Evolutionary conservation across 352 stramenopile species (phyloP), one percentile per base, ranked within the genome.

Genomic region (Phytophthora citricola): DNA sequence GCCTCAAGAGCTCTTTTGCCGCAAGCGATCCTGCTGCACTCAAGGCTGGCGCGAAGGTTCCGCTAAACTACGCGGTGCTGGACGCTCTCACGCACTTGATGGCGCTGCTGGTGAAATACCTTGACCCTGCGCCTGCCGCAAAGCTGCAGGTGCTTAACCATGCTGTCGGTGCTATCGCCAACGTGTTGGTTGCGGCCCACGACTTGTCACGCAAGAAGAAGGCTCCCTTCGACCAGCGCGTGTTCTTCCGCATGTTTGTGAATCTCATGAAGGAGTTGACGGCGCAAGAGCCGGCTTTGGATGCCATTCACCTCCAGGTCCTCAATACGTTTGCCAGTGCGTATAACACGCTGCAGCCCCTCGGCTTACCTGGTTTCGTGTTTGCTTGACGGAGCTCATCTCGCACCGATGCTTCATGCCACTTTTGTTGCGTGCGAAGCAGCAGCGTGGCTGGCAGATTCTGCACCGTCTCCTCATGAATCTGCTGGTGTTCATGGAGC

Each of bases 321-420:
- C 87, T 99, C 20, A 97, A 97, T 71, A 97, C 98, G 12, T 99
- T 99, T 82, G 95, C 94, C 9, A 98, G 94, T 48, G 94, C 94
- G 41, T 98, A 98, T 76, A 98, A 99, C 71, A 96, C 97, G 49
- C 79, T 99, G 17, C 98, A 99, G 81, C 98, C 98, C 14, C 73
- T 97, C 41, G 92, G 94, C 39, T 80, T 99, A 14, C 97, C 98
- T 34, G 93, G 90, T 11, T 99, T 99, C 76, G 93, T 98, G 34
- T 99, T 99, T 83, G 95, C 96, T 31, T 99, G 98, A 96, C 98
- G 32, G 97, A 99, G 78, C 86, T 99, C 12, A 94, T 99, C 15
- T 99, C 94, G 24, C 97, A 99, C 77, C 87, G 97, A 7, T 98
- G 97, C 76, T 99, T 99, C 68, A 98, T 99, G 83, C 97, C 97